Conservation (phyloP, 78 protist genomes). For the Dictyostelium brefeldianum region DNA sequence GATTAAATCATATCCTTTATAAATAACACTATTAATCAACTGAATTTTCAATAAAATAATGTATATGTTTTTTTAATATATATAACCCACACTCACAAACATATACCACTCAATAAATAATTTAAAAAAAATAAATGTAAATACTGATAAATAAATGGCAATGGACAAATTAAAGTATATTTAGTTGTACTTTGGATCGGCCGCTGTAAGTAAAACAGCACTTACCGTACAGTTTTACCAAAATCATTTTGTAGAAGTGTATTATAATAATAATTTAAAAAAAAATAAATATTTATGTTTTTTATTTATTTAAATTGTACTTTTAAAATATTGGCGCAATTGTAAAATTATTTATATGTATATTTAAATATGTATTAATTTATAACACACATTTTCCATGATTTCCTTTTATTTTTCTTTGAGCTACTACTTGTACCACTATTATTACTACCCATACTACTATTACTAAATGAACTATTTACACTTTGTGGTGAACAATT, state of each 20-base stretch:
- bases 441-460: conserved; percentile 6
- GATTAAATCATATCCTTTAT: too few relatives aligned
- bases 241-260: conserved; percentile 9
- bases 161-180: too few relatives aligned
- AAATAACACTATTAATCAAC: too few relatives aligned
- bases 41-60: too few relatives aligned
- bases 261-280: neutral
- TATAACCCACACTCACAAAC: too few relatives aligned
- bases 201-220: neutral
- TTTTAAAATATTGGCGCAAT: too few relatives aligned
- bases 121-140: neutral
- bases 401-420: neutral
- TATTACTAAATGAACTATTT: conserved; percentile 15
- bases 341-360: too few relatives aligned
- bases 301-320: neutral
- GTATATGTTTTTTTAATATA: too few relatives aligned
- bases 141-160: neutral
- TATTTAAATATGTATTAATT: too few relatives aligned
- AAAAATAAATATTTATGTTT: neutral
- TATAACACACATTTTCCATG: neutral
- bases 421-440: neutral
- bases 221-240: neutral
- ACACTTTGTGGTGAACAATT: conserved; percentile 8
- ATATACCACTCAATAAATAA: too few relatives aligned
- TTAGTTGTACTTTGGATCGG: neutral